Evolutionary conservation across 2,329 filamentous ascomycete genomes (phyloP).

Genomic region (Claviceps quebecensis): DNA sequence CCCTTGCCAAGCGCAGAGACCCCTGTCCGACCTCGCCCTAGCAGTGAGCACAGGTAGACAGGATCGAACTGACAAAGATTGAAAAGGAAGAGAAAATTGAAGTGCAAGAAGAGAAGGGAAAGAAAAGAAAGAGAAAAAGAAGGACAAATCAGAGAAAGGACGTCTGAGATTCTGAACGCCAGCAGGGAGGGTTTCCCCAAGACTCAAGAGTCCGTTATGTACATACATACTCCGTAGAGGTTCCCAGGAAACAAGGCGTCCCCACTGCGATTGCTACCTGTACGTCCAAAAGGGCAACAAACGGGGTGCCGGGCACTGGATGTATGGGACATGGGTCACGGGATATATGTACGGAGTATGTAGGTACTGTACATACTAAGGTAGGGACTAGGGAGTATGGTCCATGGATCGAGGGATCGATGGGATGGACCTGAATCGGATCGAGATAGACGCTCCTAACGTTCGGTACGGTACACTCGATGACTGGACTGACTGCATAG

Average conservation of each 20-base stretch:
- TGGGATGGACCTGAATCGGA: too few species aligned
- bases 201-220: neutral
- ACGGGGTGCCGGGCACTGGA: neutral
- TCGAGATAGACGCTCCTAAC: too few species aligned
- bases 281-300: neutral
- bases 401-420: too few species aligned
- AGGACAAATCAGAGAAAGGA: neutral
- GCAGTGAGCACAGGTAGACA: too few species aligned
- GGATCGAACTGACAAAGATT: too few species aligned
- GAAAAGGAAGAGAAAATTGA: too few species aligned
- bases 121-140: neutral
- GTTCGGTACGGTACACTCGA: too few species aligned
- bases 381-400: neutral
- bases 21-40: too few species aligned
- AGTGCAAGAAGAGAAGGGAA: neutral
- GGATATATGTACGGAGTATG: neutral
- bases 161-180: neutral
- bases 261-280: neutral
- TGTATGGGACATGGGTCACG: neutral
- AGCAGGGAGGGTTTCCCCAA: neutral
- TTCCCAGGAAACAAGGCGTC: neutral
- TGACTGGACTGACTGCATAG: too few species aligned
- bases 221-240: too few species aligned
- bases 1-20: too few species aligned
- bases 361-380: too few species aligned